A percentile compares a stretch with the other conserved stretches of the same genome.
These are phyloP conservation scores for Suzukiozyma palmioleophila DNA, from an alignment of 1,139 yeast genomes.

Conservation along the genomic window DNA sequence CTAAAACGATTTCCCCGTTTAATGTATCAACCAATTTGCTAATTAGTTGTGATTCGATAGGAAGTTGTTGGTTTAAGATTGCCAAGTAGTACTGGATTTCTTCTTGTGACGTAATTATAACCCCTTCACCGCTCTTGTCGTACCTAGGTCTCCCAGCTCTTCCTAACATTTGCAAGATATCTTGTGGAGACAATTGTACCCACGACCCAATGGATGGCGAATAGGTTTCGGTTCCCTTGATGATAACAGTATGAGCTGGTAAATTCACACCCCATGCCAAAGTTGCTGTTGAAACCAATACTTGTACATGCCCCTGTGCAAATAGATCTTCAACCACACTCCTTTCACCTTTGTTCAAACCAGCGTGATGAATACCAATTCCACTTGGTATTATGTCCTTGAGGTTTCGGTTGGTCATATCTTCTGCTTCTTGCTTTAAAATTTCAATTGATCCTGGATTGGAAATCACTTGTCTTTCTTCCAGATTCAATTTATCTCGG, in stretches of 20 bases:
- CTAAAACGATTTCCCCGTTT: conserved; percentile 85
- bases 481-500: conserved; percentile 60
- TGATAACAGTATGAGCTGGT: conserved; percentile 94
- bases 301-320: conserved; percentile 79
- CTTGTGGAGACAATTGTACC: conserved; percentile 90
- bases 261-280: conserved; percentile 98
- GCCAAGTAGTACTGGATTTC: conserved; percentile 89
- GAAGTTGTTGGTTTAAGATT: conserved; percentile 80
- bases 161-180: conserved; percentile 91
- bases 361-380: conserved; percentile 94
- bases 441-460: conserved; percentile 64
- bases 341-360: conserved; percentile 71
- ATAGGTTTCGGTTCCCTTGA: conserved; percentile 92
- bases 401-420: conserved; percentile 50
- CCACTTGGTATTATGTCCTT: conserved; percentile 65
- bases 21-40: conserved; percentile 65
- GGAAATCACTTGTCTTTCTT: conserved; percentile 42
- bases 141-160: conserved; percentile 97
- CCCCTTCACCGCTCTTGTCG: conserved; percentile 91
- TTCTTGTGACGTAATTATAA: conserved; percentile 81
- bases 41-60: conserved; percentile 87
- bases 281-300: conserved; percentile 90
- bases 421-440: conserved; percentile 58
- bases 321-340: conserved; percentile 78
- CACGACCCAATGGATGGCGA: conserved; percentile 87